Evolutionary conservation across 129 eudicot genomes (phyloP).

Genomic region (Silybum marianum): DNA sequence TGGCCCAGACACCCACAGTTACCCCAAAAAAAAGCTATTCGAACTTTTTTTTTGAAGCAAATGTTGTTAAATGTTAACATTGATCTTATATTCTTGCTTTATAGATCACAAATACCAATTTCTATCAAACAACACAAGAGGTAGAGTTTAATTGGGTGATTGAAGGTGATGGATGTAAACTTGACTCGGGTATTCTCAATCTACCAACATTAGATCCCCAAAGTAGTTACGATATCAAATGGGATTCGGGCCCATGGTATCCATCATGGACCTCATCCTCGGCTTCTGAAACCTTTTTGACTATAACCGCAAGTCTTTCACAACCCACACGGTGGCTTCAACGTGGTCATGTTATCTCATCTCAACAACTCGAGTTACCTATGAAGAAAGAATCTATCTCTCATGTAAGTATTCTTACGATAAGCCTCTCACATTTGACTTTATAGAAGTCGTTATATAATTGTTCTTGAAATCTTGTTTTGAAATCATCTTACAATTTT

Average conservation of each 20-base stretch:
- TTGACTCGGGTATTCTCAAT: constrained; percentile 60
- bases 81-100: constrained; percentile 18
- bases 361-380: constrained; percentile 76
- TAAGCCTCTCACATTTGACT: background rate
- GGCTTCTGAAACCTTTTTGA: constrained; percentile 64
- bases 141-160: constrained; percentile 67
- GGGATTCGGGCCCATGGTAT: constrained; percentile 79
- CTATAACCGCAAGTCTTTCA: constrained; percentile 59
- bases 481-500: constrained; percentile 7
- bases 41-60: constrained; percentile 3
- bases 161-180: constrained; percentile 82
- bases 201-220: constrained; percentile 68
- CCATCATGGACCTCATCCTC: constrained; percentile 54
- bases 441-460: background rate
- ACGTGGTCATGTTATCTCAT: constrained; percentile 73
- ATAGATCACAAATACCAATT: constrained; percentile 74
- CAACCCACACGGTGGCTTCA: constrained; percentile 73
- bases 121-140: constrained; percentile 64
- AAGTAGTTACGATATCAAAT: constrained; percentile 56
- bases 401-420: constrained; percentile 49
- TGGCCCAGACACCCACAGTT: background rate
- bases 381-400: constrained; percentile 43
- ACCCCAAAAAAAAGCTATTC: background rate
- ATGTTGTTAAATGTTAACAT: constrained; percentile 14
- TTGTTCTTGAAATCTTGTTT: constrained; percentile 13